Evolutionary conservation across 495 filamentous ascomycete genomes (phyloP).

Genomic region (Cladorrhinum samala): DNA sequence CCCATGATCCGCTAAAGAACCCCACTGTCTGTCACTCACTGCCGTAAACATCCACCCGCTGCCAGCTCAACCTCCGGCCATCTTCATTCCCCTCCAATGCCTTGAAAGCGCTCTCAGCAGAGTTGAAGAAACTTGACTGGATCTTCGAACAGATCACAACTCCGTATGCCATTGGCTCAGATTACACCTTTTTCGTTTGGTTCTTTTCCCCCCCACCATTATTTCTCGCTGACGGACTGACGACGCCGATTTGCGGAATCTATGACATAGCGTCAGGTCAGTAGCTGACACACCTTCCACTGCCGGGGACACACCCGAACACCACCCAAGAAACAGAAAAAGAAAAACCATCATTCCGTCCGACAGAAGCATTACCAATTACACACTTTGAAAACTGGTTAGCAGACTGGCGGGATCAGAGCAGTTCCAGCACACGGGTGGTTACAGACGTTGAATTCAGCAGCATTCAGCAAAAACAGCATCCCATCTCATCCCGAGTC

Average conservation of each 20-base stretch:
- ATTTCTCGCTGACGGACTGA: neutral
- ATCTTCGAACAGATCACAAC: too few relatives aligned
- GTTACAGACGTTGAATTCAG: too few relatives aligned
- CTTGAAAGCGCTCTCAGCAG: too few relatives aligned
- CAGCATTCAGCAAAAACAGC: too few relatives aligned
- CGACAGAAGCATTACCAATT: neutral
- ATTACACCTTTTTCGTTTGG: too few relatives aligned
- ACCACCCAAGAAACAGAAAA: neutral
- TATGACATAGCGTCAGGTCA: constrained; percentile 13
- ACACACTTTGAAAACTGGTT: too few relatives aligned
- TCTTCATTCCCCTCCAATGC: neutral
- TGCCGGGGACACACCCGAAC: neutral
- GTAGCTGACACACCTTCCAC: too few relatives aligned
- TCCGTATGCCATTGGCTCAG: too few relatives aligned
- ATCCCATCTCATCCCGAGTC: neutral
- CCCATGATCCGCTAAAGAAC: constrained; percentile 1
- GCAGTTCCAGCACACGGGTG: too few relatives aligned
- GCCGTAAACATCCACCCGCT: neutral
- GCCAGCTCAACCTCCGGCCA: neutral
- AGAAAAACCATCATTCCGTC: neutral
- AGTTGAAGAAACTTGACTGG: too few relatives aligned
- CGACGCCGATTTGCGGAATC: constrained; percentile 12
- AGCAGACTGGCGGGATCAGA: too few relatives aligned
- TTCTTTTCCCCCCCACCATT: too few relatives aligned
- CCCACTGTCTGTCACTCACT: neutral